Base-by-base conservation (phyloP, 108 stramenopile species). In the Fistulifera pelliculosa region DNA sequence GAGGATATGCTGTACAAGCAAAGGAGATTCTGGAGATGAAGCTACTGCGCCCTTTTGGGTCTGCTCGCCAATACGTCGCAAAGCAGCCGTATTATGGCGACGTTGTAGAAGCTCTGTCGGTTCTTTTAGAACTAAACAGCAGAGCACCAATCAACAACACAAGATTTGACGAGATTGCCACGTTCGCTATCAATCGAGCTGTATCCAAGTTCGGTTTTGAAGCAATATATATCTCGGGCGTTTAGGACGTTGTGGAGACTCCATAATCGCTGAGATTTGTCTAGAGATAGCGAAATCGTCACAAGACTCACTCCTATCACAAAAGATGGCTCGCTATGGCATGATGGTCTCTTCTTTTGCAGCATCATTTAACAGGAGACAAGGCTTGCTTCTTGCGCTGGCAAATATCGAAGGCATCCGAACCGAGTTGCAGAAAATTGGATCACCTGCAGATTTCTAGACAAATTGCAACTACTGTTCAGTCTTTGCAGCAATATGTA, bases 91-190 rank as follows among this genome's bases (percentile, higher is more conserved):
- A 49, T 52, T 74, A 66, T 27, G 50, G 69, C 35, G 75, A 72
- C 21, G 11, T 78, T 47, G 77, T 70, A 47, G 60, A 71, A 27
- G 76, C 79, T 22, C 61, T 77, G n/a, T 38, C 66, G n/a, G 59
- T 63, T 51, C 39, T 79, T 15, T 73, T 85, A 24, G 73, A 79
- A 26, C 28, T 81, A 27, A 52, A 53, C 27, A 60, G 66, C 0
- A 68, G 45, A 18, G 52, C 64, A 27, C 61, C 66, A 25, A 44
- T 27, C 12, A 60, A 63, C 10, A 54, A 65, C 18, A 27, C 54
- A 14, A 43, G 48, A 27, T 49, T 81, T 27, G 65, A 76, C 16
- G 74, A 75, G 43, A 76, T 73, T 21, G 40, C 55, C 14, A 71
- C 31, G 3, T 35, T 6, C 8, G 31, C 8, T 3, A 35, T 35